A percentile compares a stretch with the other conserved stretches of the same genome.
Conservation (phyloP, 495 filamentous ascomycete genomes). For the Podospora bellae-mahoneyi region DNA sequence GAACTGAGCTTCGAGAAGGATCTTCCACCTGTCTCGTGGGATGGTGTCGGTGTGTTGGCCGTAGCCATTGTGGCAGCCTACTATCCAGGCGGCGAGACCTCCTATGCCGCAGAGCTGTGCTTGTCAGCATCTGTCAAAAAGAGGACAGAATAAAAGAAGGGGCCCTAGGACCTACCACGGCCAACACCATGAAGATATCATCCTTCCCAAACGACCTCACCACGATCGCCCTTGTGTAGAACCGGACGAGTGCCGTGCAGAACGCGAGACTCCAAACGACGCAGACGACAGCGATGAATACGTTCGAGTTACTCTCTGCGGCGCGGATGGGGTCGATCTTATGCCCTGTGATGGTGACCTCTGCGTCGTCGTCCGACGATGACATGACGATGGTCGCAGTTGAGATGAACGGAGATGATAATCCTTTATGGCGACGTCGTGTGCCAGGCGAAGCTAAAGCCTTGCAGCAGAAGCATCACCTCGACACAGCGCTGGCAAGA, state of each 20-base stretch:
- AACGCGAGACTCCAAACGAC: constrained; percentile 24
- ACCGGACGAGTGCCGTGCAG: constrained; percentile 24
- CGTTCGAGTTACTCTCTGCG: constrained; percentile 23
- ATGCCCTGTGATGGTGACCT: background rate
- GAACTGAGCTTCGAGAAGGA: constrained; percentile 41
- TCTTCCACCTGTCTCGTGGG: constrained; percentile 21
- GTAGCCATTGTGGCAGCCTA: constrained; percentile 34
- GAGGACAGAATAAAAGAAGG: background rate
- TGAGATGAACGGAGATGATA: background rate
- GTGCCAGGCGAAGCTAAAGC: background rate
- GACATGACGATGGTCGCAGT: constrained; percentile 4
- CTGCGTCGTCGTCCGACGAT: constrained; percentile 2
- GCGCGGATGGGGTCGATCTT: constrained; percentile 21
- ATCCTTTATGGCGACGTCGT: background rate
- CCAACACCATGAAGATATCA: constrained; percentile 48
- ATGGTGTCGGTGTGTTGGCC: constrained; percentile 39
- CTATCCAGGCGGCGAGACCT: constrained; percentile 21
- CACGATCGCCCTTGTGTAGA: constrained; percentile 36
- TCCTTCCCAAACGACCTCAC: constrained; percentile 38
- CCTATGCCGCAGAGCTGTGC: constrained; percentile 24
- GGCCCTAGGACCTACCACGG: constrained; percentile 21
- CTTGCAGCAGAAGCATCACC: background rate
- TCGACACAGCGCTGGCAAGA: background rate
- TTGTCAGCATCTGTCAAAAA: background rate
- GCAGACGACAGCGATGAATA: constrained; percentile 23